phyloP scores from a whole-genome alignment of 768 basidiomycete genomes.

The Lactarius quietus region DNA sequence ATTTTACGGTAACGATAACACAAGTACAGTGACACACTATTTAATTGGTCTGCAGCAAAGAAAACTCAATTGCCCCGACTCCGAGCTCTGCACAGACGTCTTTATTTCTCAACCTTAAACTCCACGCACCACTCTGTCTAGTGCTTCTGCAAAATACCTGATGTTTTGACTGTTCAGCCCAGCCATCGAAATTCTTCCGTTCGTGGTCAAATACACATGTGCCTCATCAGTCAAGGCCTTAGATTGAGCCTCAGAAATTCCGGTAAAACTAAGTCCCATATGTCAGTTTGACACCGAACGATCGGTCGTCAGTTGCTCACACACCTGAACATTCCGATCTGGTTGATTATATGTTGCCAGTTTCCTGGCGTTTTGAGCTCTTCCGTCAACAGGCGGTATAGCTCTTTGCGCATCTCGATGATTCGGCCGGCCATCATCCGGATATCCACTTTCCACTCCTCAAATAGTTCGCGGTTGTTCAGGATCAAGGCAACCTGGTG shows the following conservation, averaged over 20 bases:
- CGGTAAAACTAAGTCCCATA: slow-evolving; percentile 64
- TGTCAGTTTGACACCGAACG: slow-evolving; percentile 20
- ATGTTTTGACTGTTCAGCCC: slow-evolving; percentile 81
- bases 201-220: slow-evolving; percentile 82
- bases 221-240: slow-evolving; percentile 62
- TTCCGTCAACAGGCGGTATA: slow-evolving; percentile 69
- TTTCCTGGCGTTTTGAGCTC: slow-evolving; percentile 84
- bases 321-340: slow-evolving; percentile 98
- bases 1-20: too few relatives aligned
- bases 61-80: neutral
- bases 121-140: slow-evolving; percentile 65
- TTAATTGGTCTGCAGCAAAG: too few relatives aligned
- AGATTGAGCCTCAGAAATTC: slow-evolving; percentile 64
- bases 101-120: slow-evolving; percentile 19
- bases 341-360: slow-evolving; percentile 94
- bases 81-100: neutral
- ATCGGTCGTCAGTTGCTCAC: slow-evolving; percentile 19
- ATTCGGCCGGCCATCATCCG: slow-evolving; percentile 91
- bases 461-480: slow-evolving; percentile 67
- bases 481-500: slow-evolving; percentile 74
- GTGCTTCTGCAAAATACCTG: slow-evolving; percentile 62
- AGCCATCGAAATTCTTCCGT: slow-evolving; percentile 94
- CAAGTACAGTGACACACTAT: too few relatives aligned
- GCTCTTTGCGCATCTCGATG: slow-evolving; percentile 82
- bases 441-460: slow-evolving; percentile 89